Base-by-base conservation (phyloP, 2,329 filamentous ascomycete genomes). In the Colletotrichum trifolii region DNA sequence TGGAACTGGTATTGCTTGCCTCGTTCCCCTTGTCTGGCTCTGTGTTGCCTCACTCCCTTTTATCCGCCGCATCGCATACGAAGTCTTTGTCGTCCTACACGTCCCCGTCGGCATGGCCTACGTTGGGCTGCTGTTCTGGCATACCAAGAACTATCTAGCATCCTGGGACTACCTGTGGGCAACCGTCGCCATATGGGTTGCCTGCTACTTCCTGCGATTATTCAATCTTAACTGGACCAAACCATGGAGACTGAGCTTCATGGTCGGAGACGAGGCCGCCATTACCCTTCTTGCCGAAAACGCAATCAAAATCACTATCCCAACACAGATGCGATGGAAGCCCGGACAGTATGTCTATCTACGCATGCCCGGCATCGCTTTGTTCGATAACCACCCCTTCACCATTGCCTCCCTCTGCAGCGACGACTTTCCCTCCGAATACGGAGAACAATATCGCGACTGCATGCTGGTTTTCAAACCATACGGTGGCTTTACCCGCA, bases 301-400 rank as follows among this genome's bases (percentile, higher is more conserved):
- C 73, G 93, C 93, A n/a, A 90, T 98, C 79, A 97, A 97, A 76
- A 87, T 98, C 70, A 97, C 95, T 0, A 91, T 98, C 54, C 94
- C 95, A 1, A 97, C 95, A 0, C 93, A 95, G 76, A 92, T 96
- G 85, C 90, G 88, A 67, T 98, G 95, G 95, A 90, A 89, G 73
- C 94, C 95, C 0, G 96, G 95, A 6, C 96, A 98, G 77, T 97
- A 96, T 71, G 91, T 97, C 15, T 98, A 97, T 75, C 84, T 98
- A 17, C 89, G 95, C 56, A 97, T 98, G 90, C 95, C 95, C 0
- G 93, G 93, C 2, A 94, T 98, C 70, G 94, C 94, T 0, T 77
- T 96, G 2, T 89, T 97, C 64, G 93, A 97, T 70, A 97, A 97
- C 71, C 96, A 98, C 71, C 95, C 95, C 0, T 98, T 98, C 74